These are phyloP conservation scores for Ophiostoma himal-ulmi DNA, from an alignment of 2,329 filamentous ascomycete genomes.

Conservation along the genomic window DNA sequence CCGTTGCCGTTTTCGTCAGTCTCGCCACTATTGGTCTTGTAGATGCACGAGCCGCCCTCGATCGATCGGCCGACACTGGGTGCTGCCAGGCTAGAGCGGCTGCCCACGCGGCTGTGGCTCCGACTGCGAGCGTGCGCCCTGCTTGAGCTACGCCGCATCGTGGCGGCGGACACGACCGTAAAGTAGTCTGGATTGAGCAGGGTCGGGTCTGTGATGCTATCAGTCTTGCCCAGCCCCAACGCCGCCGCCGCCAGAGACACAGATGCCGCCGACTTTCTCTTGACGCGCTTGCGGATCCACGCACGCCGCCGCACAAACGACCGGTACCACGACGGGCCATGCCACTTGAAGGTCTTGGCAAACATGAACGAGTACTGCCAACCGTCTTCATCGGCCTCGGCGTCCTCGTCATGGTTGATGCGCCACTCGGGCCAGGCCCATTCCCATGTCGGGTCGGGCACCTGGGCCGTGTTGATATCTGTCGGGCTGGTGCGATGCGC, in stretches of 20 bases:
- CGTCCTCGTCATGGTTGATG: conserved; percentile 60
- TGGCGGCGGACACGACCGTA: conserved; percentile 57
- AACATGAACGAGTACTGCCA: conserved; percentile 98
- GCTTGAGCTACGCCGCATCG: conserved; percentile 39
- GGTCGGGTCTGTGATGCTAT: conserved; percentile 49
- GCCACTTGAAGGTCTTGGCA: conserved; percentile 69
- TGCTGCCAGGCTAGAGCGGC: conserved; percentile 29
- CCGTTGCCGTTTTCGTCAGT: not conserved
- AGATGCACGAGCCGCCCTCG: conserved; percentile 28
- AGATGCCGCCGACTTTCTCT: conserved; percentile 34
- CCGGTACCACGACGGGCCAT: conserved; percentile 86
- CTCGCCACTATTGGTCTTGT: conserved; percentile 19
- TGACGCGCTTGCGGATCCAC: conserved; percentile 78
- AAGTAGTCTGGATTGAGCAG: conserved; percentile 75
- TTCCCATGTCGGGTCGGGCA: conserved; percentile 91
- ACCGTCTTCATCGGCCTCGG: conserved; percentile 67
- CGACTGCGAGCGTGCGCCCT: conserved; percentile 32
- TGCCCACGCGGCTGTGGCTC: conserved; percentile 29
- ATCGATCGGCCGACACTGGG: conserved; percentile 31
- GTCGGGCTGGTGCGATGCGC: conserved; percentile 56
- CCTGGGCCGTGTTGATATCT: conserved; percentile 75
- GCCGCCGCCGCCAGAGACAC: conserved; percentile 13
- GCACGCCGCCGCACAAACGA: conserved; percentile 86
- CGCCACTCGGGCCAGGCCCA: conserved; percentile 71
- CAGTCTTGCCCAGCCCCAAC: conserved; percentile 32